Conservation (phyloP, 2,329 filamentous ascomycete genomes). For the Paracoccidioides brasiliensis region DNA sequence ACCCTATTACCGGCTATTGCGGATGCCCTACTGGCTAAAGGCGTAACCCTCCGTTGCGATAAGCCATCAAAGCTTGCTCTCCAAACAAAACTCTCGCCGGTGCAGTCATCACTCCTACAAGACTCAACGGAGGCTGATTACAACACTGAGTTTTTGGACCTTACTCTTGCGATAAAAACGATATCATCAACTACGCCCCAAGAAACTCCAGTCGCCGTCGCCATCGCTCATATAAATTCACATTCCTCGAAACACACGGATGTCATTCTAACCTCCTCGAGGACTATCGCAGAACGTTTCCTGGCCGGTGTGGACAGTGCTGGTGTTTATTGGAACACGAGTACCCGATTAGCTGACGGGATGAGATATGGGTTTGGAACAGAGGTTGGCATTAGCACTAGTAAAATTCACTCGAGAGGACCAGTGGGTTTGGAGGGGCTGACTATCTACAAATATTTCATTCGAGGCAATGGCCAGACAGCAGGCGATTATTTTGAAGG, state of each 20-base stretch:
- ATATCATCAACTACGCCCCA: conserved; percentile 38
- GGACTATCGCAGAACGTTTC: conserved; percentile 61
- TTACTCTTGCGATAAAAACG: conserved; percentile 71
- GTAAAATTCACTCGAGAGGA: conserved; percentile 91
- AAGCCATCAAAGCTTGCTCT: conserved; percentile 52
- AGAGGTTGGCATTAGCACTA: conserved; percentile 95
- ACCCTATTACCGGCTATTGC: conserved; percentile 60
- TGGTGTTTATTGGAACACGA: conserved; percentile 94
- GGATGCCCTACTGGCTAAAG: conserved; percentile 58
- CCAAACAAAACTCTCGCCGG: conserved; percentile 31
- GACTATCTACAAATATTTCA: conserved; percentile 94
- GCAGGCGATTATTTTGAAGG: conserved; percentile 55
- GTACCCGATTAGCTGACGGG: conserved; percentile 85
- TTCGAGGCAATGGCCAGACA: conserved; percentile 72
- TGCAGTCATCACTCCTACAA: conserved; percentile 41
- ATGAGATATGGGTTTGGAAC: conserved; percentile 97
- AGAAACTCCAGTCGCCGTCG: conserved; percentile 45
- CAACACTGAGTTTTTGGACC: conserved; percentile 77
- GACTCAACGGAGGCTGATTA: conserved; percentile 60
- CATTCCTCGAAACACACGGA: conserved; percentile 94
- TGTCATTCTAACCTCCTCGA: conserved; percentile 63
- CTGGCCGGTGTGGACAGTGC: conserved; percentile 76
- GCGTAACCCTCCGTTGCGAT: conserved; percentile 77
- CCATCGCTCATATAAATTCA: conserved; percentile 77
- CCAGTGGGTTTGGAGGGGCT: conserved; percentile 89